Conservation (phyloP, 2,329 filamentous ascomycete genomes). For the Penicillium sp. region DNA sequence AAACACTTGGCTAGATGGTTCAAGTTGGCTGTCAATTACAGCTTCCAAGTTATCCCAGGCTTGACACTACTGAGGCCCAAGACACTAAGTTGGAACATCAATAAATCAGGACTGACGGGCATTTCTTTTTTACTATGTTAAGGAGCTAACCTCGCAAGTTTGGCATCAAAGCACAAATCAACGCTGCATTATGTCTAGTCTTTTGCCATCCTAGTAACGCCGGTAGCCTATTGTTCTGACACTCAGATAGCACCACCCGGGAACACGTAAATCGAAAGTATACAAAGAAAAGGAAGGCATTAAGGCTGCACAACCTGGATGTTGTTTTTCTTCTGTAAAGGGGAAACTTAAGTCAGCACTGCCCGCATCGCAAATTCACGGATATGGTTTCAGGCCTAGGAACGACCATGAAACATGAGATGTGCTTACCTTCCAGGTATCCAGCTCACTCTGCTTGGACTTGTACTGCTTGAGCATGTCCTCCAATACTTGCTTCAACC, state of each 20-base stretch:
- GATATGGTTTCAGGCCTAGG: neutral
- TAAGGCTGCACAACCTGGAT: conserved; percentile 43
- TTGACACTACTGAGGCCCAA: neutral
- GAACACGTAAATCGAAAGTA: conserved; percentile 8
- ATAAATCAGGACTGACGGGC: neutral
- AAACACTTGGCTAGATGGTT: no score
- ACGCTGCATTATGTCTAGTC: conserved; percentile 18
- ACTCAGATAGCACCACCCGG: conserved; percentile 1
- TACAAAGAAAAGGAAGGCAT: conserved; percentile 6
- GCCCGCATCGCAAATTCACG: neutral
- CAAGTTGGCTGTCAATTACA: no score
- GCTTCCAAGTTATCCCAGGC: neutral
- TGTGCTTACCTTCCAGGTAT: conserved; percentile 84
- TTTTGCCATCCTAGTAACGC: conserved; percentile 17
- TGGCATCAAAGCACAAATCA: conserved; percentile 8
- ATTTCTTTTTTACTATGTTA: conserved; percentile 1
- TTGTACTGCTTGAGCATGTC: conserved; percentile 96
- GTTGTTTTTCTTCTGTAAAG: conserved; percentile 41
- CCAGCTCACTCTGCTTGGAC: conserved; percentile 83
- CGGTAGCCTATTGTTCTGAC: conserved; percentile 10
- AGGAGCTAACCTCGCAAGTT: conserved; percentile 1
- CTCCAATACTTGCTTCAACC: conserved; percentile 84
- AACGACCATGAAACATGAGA: neutral
- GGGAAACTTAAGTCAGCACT: conserved; percentile 4
- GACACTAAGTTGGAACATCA: neutral